Evolutionary conservation across 2,329 filamentous ascomycete species (phyloP), one percentile per base, ranked within the genome.

Genomic region (Fusarium mexicanum): DNA sequence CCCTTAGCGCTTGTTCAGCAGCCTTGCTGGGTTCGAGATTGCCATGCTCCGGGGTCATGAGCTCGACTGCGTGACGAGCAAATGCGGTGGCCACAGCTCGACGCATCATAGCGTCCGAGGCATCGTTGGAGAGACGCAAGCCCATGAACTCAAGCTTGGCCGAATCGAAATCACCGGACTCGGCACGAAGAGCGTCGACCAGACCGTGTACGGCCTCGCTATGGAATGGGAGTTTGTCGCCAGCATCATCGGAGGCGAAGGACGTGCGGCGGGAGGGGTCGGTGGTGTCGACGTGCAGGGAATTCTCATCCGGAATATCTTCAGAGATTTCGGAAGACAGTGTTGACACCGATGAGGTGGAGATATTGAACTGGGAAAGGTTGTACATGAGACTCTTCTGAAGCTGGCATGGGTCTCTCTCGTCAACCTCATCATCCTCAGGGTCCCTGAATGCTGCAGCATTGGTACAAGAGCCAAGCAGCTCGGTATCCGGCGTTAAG

Each of bases 71-170:
- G 65, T 93, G 92, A 78, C 93, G 94, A 78, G 94, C 93, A 80
- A 98, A 96, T 2, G 95, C 93, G 5, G 92, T 90, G 6, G 94
- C 94, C 31, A 98, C 92, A 22, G 96, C 95, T 40, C 92, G 92
- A 50, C 96, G 93, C 79, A 98, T 94, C 82, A 96, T 93, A 74
- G 92, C 89, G 79, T 98, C 96, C 2, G 94, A 95, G 6, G 96
- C 96, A 79, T 98, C 94, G 78, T 93, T 94, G 62, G 92, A 93
- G 82, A 99, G 94, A 17, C 96, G 92, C n/a, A 98, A 87, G 53
- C 94, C 94, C 86, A 95, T 97, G 72, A 99, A 93, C 81, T 99
- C 96, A 40, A 98, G 89, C 81, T 96, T 94, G 57, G 90, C 89
- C 6, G 87, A 87, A 78, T 98, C 95, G 73, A 97, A 96, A 80